Conservation (phyloP, 805 yeast species). For the Peterozyma toletana region DNA sequence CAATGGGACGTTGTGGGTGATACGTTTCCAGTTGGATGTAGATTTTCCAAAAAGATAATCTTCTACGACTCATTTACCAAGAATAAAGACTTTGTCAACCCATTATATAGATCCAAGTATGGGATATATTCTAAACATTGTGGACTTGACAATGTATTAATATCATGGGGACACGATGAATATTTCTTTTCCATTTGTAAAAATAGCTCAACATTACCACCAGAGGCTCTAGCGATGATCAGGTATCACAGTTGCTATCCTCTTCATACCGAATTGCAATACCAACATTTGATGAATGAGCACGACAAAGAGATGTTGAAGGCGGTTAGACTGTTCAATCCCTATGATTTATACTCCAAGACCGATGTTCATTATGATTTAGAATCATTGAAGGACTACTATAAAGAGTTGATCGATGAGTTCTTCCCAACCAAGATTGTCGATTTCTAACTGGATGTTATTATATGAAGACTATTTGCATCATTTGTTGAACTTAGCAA, state of each 20-base stretch:
- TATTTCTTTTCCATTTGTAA: constrained; percentile 71
- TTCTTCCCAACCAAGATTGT: constrained; percentile 51
- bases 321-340: constrained; percentile 61
- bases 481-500: no score
- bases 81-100: constrained; percentile 57
- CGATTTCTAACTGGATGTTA: constrained; percentile 34
- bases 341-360: constrained; percentile 64
- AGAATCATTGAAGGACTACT: constrained; percentile 48
- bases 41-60: constrained; percentile 50
- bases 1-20: constrained; percentile 83
- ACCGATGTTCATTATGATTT: constrained; percentile 40
- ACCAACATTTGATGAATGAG: constrained; percentile 55
- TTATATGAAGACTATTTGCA: no score
- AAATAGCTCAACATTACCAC: constrained; percentile 54
- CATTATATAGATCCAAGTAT: constrained; percentile 56
- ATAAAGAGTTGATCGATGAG: constrained; percentile 57
- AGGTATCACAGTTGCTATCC: constrained; percentile 73
- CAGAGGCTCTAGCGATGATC: constrained; percentile 66
- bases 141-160: constrained; percentile 63
- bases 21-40: constrained; percentile 71
- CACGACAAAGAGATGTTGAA: constrained; percentile 53
- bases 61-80: constrained; percentile 51
- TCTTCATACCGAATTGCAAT: constrained; percentile 68
- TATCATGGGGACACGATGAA: constrained; percentile 78
- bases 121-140: constrained; percentile 61